Base-by-base conservation (phyloP, 345 rosid species). In the Lepidium sativum region DNA sequence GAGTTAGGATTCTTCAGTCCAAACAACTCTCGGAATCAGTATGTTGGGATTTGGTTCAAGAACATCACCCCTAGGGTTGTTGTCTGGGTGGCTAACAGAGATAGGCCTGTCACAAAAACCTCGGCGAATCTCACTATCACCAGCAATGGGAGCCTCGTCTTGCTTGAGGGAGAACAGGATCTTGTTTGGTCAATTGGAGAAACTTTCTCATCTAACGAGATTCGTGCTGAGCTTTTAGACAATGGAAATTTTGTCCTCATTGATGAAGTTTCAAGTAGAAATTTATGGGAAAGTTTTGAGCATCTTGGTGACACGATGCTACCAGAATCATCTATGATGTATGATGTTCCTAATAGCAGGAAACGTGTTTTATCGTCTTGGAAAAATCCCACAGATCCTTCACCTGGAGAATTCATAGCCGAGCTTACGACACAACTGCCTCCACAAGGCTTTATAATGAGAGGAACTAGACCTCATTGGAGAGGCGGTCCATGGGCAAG, bases 41-140 rank as follows among this genome's bases (percentile, higher is more conserved):
- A 79, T 54, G 70, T 79, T 33, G 85, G 85, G 34, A 60, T 79
- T 35, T 81, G 85, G 83, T 79, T 43, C 81, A 74, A 66, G 75
- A 69, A 71, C 43, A 62, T 71, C 43, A 39, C 68, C 9, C 66
- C 63, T 32, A 60, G 27, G 37, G 73, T 63, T 3, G 69, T 73
- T 43, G 76, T 80, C 9, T 80, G 86, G 84, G 78, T 83, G n/a
- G 88, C 82, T 29, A 83, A 83, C 67, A 79, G 80, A 72, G 73
- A 81, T 34, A 54, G 37, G 23, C 78, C 86, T 6, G 47, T 80
- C 35, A 55, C 74, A 55, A 70, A 71, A 35, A 4, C 29, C 6
- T 4, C 55, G 1, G 81, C 73, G 4, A 69, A 45, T 48, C 48
- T 75, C 52, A 58, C 55, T 38, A 48, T 78, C 34, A 66, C 9